phyloP scores from a whole-genome alignment of 2,329 filamentous ascomycete genomes.

The Nemania abortiva region DNA sequence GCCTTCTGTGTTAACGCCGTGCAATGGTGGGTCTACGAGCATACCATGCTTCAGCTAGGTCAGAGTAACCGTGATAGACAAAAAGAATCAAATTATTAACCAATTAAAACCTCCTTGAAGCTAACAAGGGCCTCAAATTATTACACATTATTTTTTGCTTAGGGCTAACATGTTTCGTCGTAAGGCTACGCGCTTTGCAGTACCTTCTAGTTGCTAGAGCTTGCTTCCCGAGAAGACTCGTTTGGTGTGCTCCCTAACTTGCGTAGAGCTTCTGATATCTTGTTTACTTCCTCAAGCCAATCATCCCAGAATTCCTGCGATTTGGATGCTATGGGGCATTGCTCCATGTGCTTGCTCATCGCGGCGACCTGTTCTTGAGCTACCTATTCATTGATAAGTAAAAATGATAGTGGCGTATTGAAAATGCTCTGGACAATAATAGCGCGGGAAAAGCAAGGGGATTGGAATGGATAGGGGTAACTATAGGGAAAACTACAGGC shows the following conservation, averaged over 20 bases:
- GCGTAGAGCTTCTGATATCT: neutral
- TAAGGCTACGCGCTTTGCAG: too few species aligned
- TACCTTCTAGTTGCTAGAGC: too few species aligned
- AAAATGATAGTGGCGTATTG: neutral
- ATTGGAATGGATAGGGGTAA: neutral
- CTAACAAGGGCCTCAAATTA: too few species aligned
- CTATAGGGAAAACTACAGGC: neutral
- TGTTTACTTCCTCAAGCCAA: neutral
- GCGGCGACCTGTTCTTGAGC: conserved; percentile 1
- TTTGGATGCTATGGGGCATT: neutral
- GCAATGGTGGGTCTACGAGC: conserved; percentile 93
- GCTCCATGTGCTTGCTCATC: conserved; percentile 2
- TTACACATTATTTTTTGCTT: neutral
- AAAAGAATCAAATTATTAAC: conserved; percentile 31
- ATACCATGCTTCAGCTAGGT: conserved; percentile 76
- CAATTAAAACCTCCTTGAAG: neutral
- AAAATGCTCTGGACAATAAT: too few species aligned
- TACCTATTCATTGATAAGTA: neutral
- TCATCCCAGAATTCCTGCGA: neutral
- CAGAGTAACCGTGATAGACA: conserved; percentile 47
- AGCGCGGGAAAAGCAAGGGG: neutral
- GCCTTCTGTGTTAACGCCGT: conserved; percentile 95
- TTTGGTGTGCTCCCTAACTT: neutral
- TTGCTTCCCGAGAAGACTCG: neutral
- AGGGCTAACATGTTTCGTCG: neutral